phyloP scores from a whole-genome alignment of 495 filamentous ascomycete genomes.

The Tuber calosporum region DNA sequence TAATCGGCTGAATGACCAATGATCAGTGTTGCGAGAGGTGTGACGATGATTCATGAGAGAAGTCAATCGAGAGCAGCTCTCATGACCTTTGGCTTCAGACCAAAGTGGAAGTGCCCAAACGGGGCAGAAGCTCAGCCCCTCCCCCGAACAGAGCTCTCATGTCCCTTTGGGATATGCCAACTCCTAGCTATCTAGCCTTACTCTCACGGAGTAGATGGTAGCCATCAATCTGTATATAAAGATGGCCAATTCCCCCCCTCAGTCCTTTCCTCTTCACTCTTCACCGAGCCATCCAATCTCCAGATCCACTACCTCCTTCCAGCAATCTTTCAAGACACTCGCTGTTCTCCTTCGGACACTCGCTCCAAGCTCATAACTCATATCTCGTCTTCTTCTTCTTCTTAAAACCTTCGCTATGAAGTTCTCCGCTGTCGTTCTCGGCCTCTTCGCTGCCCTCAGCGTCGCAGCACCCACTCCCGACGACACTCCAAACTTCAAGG shows the following conservation, averaged over 20 bases:
- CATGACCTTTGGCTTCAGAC: background rate
- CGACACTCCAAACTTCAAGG: background rate
- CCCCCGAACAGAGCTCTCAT: background rate
- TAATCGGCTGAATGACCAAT: background rate
- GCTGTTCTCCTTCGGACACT: conserved; percentile 2
- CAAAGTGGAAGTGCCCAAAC: background rate
- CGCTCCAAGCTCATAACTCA: background rate
- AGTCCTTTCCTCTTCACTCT: background rate
- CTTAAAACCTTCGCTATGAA: background rate
- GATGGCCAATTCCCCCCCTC: background rate
- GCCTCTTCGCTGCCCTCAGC: conserved; percentile 13
- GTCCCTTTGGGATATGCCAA: background rate
- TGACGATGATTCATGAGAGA: background rate
- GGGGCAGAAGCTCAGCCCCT: background rate
- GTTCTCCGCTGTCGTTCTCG: conserved; percentile 9
- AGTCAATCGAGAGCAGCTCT: background rate
- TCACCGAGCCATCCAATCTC: conserved; percentile 2
- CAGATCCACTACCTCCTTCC: conserved; percentile 1
- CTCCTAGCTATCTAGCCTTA: background rate
- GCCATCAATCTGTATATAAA: background rate
- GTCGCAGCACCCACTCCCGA: conserved; percentile 16
- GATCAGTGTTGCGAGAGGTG: background rate
- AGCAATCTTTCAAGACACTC: background rate
- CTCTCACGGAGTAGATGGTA: background rate
- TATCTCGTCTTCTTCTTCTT: background rate